phyloP scores from a whole-genome alignment of 2,329 filamentous ascomycete species.

The Moelleriella libera region DNA sequence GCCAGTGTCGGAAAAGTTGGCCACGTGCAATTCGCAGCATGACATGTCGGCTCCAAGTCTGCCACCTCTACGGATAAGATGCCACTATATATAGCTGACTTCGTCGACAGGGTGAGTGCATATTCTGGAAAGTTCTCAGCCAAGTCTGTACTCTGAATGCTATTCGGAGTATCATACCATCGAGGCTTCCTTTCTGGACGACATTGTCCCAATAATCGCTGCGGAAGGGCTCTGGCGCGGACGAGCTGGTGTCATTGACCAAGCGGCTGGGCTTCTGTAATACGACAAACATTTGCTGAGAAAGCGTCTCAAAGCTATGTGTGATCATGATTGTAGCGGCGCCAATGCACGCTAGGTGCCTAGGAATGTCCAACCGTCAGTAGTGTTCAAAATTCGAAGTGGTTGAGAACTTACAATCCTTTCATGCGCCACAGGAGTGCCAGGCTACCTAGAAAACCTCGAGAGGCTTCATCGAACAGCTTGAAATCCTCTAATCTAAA shows the following conservation, averaged over 20 bases:
- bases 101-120: conserved; percentile 18
- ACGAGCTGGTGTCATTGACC: conserved; percentile 5
- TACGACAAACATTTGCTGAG: conserved; percentile 21
- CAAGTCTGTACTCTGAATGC: not conserved
- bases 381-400: too few relatives aligned
- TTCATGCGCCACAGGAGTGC: conserved; percentile 20
- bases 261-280: conserved; percentile 12
- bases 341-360: conserved; percentile 23
- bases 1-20: conserved; percentile 20
- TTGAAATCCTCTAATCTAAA: conserved; percentile 22
- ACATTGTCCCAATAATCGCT: conserved; percentile 21
- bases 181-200: conserved; percentile 9
- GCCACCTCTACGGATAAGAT: conserved; percentile 16
- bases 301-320: conserved; percentile 24
- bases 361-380: not conserved
- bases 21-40: conserved; percentile 20
- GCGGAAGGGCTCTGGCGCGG: conserved; percentile 14
- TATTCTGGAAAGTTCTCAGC: conserved; percentile 5
- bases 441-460: conserved; percentile 20
- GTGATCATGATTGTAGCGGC: conserved; percentile 19
- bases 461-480: conserved; percentile 22
- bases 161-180: not conserved
- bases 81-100: conserved; percentile 22
- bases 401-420: conserved; percentile 12
- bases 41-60: conserved; percentile 13